Evolutionary conservation across 768 basidiomycete genomes (phyloP).

Genomic region (Galerina sulciceps): DNA sequence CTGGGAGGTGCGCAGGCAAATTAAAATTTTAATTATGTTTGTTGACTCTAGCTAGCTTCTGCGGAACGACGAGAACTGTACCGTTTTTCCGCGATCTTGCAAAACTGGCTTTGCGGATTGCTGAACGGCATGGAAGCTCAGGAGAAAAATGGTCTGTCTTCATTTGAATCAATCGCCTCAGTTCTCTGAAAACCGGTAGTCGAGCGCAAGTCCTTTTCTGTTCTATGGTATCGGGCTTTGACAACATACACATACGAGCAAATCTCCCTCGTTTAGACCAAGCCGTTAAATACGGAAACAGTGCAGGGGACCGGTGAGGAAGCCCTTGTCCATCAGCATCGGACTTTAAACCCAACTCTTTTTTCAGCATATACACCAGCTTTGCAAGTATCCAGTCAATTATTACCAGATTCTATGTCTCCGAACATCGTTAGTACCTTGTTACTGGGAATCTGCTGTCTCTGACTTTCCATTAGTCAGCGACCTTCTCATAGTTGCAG

Average conservation of each 20-base stretch:
- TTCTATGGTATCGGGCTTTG: constrained; percentile 68
- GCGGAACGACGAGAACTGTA: constrained; percentile 68
- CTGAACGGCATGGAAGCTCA: constrained; percentile 63
- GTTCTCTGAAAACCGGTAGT: constrained; percentile 32
- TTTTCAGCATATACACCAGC: constrained; percentile 59
- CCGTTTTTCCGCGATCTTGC: constrained; percentile 72
- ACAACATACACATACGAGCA: constrained; percentile 66
- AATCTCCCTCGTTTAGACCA: constrained; percentile 64
- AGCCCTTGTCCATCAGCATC: background rate
- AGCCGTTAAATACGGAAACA: constrained; percentile 66
- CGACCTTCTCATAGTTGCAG: constrained; percentile 58
- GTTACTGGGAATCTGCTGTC: background rate
- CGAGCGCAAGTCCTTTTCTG: constrained; percentile 66
- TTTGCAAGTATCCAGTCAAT: constrained; percentile 62
- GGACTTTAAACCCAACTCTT: background rate
- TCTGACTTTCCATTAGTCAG: constrained; percentile 44
- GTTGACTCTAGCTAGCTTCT: constrained; percentile 40
- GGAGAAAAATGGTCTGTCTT: constrained; percentile 65
- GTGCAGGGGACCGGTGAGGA: constrained; percentile 66
- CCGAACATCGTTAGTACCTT: constrained; percentile 58
- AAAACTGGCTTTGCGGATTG: constrained; percentile 69
- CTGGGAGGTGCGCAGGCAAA: constrained; percentile 50
- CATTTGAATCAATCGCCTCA: background rate
- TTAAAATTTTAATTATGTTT: constrained; percentile 1
- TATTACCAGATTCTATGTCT: constrained; percentile 57